phyloP scores from a whole-genome alignment of 1,284 basidiomycete genomes.

The Bjerkandera adusta region DNA sequence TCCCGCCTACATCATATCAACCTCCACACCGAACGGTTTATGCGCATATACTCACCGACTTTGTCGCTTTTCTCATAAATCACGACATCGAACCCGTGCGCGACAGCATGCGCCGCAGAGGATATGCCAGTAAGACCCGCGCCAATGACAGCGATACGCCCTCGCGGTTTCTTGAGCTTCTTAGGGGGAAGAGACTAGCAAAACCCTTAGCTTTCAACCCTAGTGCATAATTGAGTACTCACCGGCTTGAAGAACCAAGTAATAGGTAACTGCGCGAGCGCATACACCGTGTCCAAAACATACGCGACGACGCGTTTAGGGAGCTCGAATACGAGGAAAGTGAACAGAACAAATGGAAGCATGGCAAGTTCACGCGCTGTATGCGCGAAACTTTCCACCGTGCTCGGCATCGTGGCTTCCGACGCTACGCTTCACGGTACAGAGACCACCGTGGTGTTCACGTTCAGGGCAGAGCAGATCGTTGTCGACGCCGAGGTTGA shows the following conservation, averaged over 20 bases:
- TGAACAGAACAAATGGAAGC: slow-evolving; percentile 6
- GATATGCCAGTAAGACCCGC: slow-evolving; percentile 51
- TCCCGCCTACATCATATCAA: slow-evolving; percentile 40
- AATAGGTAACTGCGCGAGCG: slow-evolving; percentile 36
- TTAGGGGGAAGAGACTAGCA: slow-evolving; percentile 20
- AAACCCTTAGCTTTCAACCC: neutral
- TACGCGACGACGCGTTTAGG: slow-evolving; percentile 12
- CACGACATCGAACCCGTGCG: slow-evolving; percentile 55
- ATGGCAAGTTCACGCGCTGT: neutral
- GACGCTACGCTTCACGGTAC: too few species aligned
- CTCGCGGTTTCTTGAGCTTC: slow-evolving; percentile 31
- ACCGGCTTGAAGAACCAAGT: slow-evolving; percentile 44
- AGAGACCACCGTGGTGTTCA: too few species aligned
- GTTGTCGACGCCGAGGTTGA: too few species aligned
- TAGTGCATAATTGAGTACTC: slow-evolving; percentile 13
- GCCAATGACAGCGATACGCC: slow-evolving; percentile 51
- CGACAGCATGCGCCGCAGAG: slow-evolving; percentile 48
- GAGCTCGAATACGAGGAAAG: slow-evolving; percentile 8
- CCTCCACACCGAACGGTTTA: neutral
- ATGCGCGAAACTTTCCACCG: neutral
- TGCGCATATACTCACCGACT: slow-evolving; percentile 15
- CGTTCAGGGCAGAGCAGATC: too few species aligned
- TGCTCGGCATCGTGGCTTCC: neutral
- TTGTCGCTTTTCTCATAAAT: slow-evolving; percentile 41
- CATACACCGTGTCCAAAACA: slow-evolving; percentile 35